phyloP scores from a whole-genome alignment of 768 basidiomycete genomes.

The Tricholoma sp. region DNA sequence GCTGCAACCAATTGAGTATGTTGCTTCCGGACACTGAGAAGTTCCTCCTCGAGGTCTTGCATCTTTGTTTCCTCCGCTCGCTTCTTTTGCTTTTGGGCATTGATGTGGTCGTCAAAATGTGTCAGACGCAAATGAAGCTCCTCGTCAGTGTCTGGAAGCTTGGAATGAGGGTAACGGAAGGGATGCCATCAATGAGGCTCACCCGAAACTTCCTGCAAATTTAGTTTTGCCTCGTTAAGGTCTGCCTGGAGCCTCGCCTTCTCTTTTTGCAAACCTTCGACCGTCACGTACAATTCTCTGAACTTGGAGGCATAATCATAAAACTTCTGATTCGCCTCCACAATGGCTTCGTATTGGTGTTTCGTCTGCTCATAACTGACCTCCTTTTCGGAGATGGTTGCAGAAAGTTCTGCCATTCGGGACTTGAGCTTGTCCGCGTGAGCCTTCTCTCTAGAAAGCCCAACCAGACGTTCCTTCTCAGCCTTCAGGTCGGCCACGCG shows the following conservation, averaged over 20 bases:
- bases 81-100: conserved; percentile 44
- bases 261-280: conserved; percentile 56
- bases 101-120: conserved; percentile 57
- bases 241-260: conserved; percentile 60
- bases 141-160: conserved; percentile 60
- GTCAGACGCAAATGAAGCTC: conserved; percentile 55
- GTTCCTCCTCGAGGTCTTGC: conserved; percentile 60
- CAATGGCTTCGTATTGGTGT: conserved; percentile 56
- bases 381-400: conserved; percentile 63
- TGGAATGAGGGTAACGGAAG: conserved; percentile 2
- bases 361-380: conserved; percentile 69
- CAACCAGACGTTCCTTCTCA: conserved; percentile 81
- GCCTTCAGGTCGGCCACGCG: conserved; percentile 86
- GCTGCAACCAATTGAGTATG: conserved; percentile 54
- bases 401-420: conserved; percentile 57
- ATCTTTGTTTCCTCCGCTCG: conserved; percentile 43
- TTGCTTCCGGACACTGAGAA: conserved; percentile 39
- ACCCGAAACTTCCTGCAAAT: conserved; percentile 66
- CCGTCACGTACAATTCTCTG: conserved; percentile 73
- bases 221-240: conserved; percentile 55
- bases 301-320: conserved; percentile 83
- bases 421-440: conserved; percentile 79
- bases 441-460: conserved; percentile 74
- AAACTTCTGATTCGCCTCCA: conserved; percentile 69
- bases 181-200: conserved; percentile 8